Conservation (phyloP, 169 alveolate genomes). For the Amoebophrya sp. region DNA sequence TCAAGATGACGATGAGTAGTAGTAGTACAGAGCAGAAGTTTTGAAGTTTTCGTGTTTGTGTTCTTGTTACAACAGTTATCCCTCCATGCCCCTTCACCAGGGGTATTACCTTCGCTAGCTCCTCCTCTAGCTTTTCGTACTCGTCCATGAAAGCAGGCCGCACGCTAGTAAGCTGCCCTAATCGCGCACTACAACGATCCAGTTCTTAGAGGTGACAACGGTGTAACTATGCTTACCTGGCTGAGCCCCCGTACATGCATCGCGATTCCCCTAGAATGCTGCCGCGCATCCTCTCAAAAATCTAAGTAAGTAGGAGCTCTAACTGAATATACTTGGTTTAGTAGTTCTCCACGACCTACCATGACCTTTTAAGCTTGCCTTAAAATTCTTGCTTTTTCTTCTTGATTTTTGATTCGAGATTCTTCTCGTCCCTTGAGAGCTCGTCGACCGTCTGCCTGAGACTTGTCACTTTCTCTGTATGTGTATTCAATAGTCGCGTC, state of each 20-base stretch:
- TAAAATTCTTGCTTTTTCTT: neutral
- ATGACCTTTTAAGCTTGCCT: no score
- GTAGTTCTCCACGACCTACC: no score
- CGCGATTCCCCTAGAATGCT: neutral
- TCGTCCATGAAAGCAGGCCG: conserved; percentile 77
- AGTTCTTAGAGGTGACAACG: conserved; percentile 23
- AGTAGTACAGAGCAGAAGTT: no score
- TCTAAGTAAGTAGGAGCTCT: no score
- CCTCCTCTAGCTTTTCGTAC: conserved; percentile 56
- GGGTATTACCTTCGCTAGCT: conserved; percentile 38
- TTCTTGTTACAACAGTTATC: no score
- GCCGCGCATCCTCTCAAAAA: neutral
- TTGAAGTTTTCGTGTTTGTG: no score
- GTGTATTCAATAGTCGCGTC: conserved; percentile 58
- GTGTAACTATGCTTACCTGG: no score
- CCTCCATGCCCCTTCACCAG: no score
- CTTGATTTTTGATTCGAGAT: conserved; percentile 53
- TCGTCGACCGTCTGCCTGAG: conserved; percentile 65
- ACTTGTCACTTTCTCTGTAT: conserved; percentile 59
- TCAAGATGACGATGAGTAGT: neutral
- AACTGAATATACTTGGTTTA: no score
- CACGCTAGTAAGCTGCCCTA: conserved; percentile 56
- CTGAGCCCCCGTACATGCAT: no score
- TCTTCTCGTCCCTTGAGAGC: conserved; percentile 61
- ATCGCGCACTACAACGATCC: conserved; percentile 45